phyloP scores from a whole-genome alignment of 345 rosid genomes.

The Zanthoxylum bungeanum region DNA sequence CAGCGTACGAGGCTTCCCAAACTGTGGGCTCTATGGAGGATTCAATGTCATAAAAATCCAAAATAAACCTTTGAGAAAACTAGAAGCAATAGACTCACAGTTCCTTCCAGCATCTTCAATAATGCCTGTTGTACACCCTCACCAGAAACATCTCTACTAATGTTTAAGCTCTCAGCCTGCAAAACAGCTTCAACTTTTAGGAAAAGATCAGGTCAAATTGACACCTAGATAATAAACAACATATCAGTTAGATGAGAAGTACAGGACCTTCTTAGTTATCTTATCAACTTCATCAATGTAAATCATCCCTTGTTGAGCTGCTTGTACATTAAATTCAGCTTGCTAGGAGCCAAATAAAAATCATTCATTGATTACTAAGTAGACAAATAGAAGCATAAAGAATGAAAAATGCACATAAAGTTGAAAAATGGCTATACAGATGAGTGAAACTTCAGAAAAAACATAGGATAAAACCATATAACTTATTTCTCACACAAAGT shows the following conservation, averaged over 20 bases:
- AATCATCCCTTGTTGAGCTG: constrained; percentile 94
- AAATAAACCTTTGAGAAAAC: background rate
- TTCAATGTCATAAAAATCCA: background rate
- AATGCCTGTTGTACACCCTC: constrained; percentile 99
- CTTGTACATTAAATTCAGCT: constrained; percentile 89
- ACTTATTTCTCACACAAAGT: background rate
- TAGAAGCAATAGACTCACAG: constrained; percentile 55
- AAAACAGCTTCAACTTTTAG: constrained; percentile 11
- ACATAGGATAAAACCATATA: background rate
- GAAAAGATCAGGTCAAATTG: constrained; percentile 1
- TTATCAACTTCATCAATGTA: constrained; percentile 98
- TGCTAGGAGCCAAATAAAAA: constrained; percentile 44
- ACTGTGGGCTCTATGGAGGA: no score
- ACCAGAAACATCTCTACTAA: constrained; percentile 96
- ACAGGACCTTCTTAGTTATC: constrained; percentile 82
- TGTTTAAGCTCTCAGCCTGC: constrained; percentile 93
- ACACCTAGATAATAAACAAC: background rate
- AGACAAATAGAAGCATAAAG: background rate
- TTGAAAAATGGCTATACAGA: background rate
- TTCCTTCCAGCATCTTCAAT: constrained; percentile 95
- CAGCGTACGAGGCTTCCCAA: no score
- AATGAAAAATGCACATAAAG: background rate
- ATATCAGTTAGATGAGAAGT: background rate
- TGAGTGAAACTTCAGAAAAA: background rate
- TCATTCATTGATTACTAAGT: background rate